phyloP scores from a whole-genome alignment of 2,329 filamentous ascomycete species.

The Sclerotinia minor region DNA sequence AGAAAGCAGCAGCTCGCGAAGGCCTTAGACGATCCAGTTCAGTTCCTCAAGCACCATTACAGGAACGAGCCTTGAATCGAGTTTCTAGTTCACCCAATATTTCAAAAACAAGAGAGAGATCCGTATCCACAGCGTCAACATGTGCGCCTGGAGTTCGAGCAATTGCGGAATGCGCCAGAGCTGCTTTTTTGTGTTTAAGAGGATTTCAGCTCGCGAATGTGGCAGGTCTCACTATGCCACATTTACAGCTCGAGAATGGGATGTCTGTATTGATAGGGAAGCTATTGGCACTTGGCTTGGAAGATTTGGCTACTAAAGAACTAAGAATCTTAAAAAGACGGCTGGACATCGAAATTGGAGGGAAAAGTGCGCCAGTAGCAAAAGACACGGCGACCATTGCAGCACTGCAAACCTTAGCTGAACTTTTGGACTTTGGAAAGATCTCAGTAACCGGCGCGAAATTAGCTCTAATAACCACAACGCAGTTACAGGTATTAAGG shows the following conservation, averaged over 20 bases:
- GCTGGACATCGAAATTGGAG: constrained; percentile 50
- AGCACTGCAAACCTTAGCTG: constrained; percentile 50
- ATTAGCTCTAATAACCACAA: constrained; percentile 58
- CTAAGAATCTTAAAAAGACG: constrained; percentile 64
- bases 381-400: constrained; percentile 43
- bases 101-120: constrained; percentile 46
- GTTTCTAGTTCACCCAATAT: constrained; percentile 58
- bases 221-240: constrained; percentile 55
- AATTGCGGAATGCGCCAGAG: constrained; percentile 61
- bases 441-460: constrained; percentile 47
- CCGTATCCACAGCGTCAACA: constrained; percentile 43
- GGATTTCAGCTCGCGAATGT: constrained; percentile 53
- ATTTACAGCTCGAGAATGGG: constrained; percentile 70
- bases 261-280: constrained; percentile 69
- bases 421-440: constrained; percentile 62
- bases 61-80: constrained; percentile 61
- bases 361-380: constrained; percentile 26
- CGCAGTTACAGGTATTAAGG: constrained; percentile 65
- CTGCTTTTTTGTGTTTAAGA: constrained; percentile 66
- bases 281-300: constrained; percentile 62
- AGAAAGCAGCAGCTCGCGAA: constrained; percentile 46
- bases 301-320: constrained; percentile 69
- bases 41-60: constrained; percentile 60
- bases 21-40: constrained; percentile 56
- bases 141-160: constrained; percentile 42